Evolutionary conservation across 768 basidiomycete species (phyloP), one percentile per base, ranked within the genome.

Genomic region (Phanerodontia chrysosporium): DNA sequence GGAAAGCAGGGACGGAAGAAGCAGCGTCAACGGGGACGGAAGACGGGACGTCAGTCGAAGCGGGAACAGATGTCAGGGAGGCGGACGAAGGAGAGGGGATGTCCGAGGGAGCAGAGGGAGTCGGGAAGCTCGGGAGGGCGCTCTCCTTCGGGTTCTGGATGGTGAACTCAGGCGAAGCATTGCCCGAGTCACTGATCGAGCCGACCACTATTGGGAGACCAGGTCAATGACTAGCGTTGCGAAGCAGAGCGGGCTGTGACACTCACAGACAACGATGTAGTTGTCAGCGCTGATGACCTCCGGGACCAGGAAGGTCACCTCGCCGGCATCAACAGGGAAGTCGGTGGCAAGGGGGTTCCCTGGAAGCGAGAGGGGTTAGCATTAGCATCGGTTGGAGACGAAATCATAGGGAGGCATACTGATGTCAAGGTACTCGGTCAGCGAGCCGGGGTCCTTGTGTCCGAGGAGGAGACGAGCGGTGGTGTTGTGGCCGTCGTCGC

Each of bases 301-400:
- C 12, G 80, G 79, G 29, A 80, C 74, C 27, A 64, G 74, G 36
- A 81, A 68, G n/a, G 64, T 60, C 18, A 74, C 73, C n/a, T 54
- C 61, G 24, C 80, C 80, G 22, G 69, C 67, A 16, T 59, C 66
- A 49, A 81, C 70, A 10, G 68, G 69, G 68, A 82, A 81, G 21
- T 69, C 69, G 21, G 51, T 57, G 5, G 78, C 80, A 12, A 83
- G 72, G 12, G 80, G 81, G 62, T 77, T 65, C 16, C 66, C 81
- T 81, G 49, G 1, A 58, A 7, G 13, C n/a, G n/a, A n/a, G 25
- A 42, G 49, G 1, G n/a, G 27, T 48, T 22, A 63, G 51, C 44
- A 45, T 24, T 3, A 30, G 18, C n/a, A 22, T 24, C 3, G 25
- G 8, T 22, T 32, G 0, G 52, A 32, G 25, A 58, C 8, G 28